Base-by-base conservation (phyloP, 2,329 filamentous ascomycete species). In the Aspergillus melleus region DNA sequence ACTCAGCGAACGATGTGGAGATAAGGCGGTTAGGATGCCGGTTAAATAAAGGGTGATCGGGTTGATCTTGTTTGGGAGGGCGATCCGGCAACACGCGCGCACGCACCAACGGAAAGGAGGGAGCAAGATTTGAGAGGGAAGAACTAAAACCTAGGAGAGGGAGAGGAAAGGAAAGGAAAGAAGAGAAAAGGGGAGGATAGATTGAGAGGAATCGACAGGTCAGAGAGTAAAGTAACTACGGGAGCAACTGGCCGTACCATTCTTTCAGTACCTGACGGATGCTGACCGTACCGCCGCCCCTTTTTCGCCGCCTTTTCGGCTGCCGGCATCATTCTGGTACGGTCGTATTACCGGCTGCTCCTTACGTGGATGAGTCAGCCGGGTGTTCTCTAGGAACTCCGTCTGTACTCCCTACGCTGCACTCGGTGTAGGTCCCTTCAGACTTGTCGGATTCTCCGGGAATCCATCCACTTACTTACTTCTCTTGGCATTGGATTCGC, bases 401-500 rank as follows among this genome's bases (percentile, higher is more conserved):
- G n/a, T 24, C 24, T 24, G 4, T 4, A 24, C 24, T 24, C 24
- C 24, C 4, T 24, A 22, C 24, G 24, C 24, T 24, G 24, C 30
- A 32, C 30, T 29, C 26, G 26, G 26, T 8, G 8, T 29, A 9
- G 26, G 26, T 29, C 26, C 26, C 26, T 36, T 36, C 32, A 36
- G 26, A 9, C 26, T 9, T 36, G 32, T 36, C 32, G 32, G 32
- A 36, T 36, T 36, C 32, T 36, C 32, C 32, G 32, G 11, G 10
- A 14, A 36, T 36, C 8, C 26, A 29, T 29, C 26, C 26, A 29
- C 26, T 29, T 29, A 29, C 26, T 29, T 29, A 29, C 26, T 9
- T 29, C 46, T 47, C 63, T 66, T 65, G 64, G 63, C 65, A 65
- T 66, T 29, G 6, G 26, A 29, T 29, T 29, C 26, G 24, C 24